These are phyloP conservation scores for Aspergillus sp. DNA, from an alignment of 2,329 filamentous ascomycete species.

Conservation along the genomic window DNA sequence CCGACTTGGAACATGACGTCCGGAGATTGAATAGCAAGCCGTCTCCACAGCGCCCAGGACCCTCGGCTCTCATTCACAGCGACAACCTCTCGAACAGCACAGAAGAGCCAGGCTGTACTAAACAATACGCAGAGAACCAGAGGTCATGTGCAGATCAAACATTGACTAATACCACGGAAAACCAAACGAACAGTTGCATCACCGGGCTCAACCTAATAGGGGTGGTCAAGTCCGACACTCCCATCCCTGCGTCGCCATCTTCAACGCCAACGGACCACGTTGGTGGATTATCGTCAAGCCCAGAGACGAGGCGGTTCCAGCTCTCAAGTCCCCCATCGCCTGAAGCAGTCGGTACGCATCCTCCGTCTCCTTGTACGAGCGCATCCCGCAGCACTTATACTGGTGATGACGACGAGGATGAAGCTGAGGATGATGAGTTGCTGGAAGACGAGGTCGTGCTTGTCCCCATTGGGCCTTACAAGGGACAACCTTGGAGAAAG, in stretches of 20 bases:
- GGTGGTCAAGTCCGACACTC: neutral
- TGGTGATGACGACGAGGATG: neutral
- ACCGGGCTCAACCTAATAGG: neutral
- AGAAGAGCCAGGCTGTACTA: neutral
- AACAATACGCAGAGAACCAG: neutral
- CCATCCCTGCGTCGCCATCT: neutral
- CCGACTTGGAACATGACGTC: neutral
- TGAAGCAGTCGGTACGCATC: neutral
- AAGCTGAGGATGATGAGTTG: neutral
- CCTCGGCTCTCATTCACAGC: neutral
- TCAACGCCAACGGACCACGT: neutral
- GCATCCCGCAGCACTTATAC: neutral
- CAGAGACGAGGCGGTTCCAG: neutral
- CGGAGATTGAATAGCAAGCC: neutral
- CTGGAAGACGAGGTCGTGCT: conserved; percentile 8
- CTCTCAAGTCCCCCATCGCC: neutral
- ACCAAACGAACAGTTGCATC: neutral
- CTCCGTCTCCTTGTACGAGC: neutral
- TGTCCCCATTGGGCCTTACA: neutral
- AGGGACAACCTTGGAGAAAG: neutral
- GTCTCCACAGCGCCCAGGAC: neutral
- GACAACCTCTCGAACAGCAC: neutral
- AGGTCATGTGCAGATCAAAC: neutral
- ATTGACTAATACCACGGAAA: neutral
- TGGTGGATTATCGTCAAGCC: neutral